phyloP scores from a whole-genome alignment of 805 yeast species.

The Candida loeiensis region DNA sequence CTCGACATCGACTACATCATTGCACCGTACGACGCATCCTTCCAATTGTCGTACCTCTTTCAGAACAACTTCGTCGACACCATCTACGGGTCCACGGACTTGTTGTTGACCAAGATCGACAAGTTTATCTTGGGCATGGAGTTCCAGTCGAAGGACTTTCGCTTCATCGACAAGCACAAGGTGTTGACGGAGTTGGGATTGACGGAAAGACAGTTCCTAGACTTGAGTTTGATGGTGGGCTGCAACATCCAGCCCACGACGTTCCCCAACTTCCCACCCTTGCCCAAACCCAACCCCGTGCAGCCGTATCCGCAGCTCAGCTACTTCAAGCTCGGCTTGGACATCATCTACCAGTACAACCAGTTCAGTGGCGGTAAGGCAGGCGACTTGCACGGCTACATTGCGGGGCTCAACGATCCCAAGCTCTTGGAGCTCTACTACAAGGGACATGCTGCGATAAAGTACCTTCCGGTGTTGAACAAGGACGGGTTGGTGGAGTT shows the following conservation, averaged over 20 bases:
- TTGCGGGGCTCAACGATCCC: slow-evolving; percentile 46
- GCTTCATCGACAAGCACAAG: slow-evolving; percentile 56
- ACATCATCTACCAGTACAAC: slow-evolving; percentile 33
- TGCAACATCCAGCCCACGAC: slow-evolving; percentile 68
- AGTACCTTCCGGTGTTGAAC: slow-evolving; percentile 71
- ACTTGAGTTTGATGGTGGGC: slow-evolving; percentile 75
- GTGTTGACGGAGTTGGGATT: slow-evolving; percentile 60
- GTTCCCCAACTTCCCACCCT: slow-evolving; percentile 50
- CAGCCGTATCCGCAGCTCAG: slow-evolving; percentile 40
- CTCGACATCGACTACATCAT: slow-evolving; percentile 62
- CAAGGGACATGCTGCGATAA: slow-evolving; percentile 65
- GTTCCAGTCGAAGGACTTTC: slow-evolving; percentile 58
- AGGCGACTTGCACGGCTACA: slow-evolving; percentile 40
- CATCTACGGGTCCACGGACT: slow-evolving; percentile 82
- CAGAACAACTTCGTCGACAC: slow-evolving; percentile 59
- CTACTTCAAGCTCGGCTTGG: slow-evolving; percentile 39
- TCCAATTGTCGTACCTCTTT: slow-evolving; percentile 72
- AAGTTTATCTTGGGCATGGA: slow-evolving; percentile 73
- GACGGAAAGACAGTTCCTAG: slow-evolving; percentile 65
- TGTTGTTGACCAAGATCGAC: slow-evolving; percentile 61
- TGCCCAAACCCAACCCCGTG: slow-evolving; percentile 38
- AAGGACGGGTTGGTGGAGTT: slow-evolving; percentile 67
- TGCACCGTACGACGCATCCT: slow-evolving; percentile 79
- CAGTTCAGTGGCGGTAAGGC: slow-evolving; percentile 23
- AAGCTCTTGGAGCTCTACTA: slow-evolving; percentile 50